Evolutionary conservation across 2,329 filamentous ascomycete species (phyloP).

Genomic region (Ascomycota sp.): DNA sequence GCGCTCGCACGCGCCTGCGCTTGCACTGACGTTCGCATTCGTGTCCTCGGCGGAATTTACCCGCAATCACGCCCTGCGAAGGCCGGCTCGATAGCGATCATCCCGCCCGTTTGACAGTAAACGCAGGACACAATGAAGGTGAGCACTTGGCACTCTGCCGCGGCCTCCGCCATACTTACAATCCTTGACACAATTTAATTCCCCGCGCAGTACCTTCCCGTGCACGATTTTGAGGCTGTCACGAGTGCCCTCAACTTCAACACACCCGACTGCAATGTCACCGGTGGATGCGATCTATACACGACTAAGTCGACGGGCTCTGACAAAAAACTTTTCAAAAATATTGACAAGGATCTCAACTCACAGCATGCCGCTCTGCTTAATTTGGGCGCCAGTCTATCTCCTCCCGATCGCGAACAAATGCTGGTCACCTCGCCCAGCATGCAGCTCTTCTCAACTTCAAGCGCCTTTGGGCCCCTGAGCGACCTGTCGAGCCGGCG

Average conservation of each 20-base stretch:
- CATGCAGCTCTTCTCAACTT: slow-evolving; percentile 44
- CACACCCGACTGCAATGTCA: slow-evolving; percentile 77
- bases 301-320: slow-evolving; percentile 89
- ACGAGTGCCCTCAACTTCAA: slow-evolving; percentile 90
- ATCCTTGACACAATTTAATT: neutral
- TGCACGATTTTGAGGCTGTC: slow-evolving; percentile 78
- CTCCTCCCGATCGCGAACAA: slow-evolving; percentile 57
- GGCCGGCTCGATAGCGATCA: too few species aligned
- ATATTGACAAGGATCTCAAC: slow-evolving; percentile 79
- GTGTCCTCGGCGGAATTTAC: too few species aligned
- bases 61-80: too few species aligned
- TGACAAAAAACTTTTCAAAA: slow-evolving; percentile 94
- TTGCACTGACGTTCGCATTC: too few species aligned
- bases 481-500: slow-evolving; percentile 75
- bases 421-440: slow-evolving; percentile 46
- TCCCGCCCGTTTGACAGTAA: too few species aligned
- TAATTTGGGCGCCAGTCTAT: slow-evolving; percentile 69
- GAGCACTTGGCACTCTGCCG: too few species aligned
- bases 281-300: slow-evolving; percentile 88
- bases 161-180: too few species aligned
- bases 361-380: slow-evolving; percentile 78
- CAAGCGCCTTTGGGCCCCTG: slow-evolving; percentile 80
- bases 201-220: slow-evolving; percentile 56
- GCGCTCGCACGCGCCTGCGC: too few species aligned
- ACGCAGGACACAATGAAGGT: slow-evolving; percentile 20